Conservation (phyloP, 2,329 filamentous ascomycete genomes). For the Fusarium veterinarium region DNA sequence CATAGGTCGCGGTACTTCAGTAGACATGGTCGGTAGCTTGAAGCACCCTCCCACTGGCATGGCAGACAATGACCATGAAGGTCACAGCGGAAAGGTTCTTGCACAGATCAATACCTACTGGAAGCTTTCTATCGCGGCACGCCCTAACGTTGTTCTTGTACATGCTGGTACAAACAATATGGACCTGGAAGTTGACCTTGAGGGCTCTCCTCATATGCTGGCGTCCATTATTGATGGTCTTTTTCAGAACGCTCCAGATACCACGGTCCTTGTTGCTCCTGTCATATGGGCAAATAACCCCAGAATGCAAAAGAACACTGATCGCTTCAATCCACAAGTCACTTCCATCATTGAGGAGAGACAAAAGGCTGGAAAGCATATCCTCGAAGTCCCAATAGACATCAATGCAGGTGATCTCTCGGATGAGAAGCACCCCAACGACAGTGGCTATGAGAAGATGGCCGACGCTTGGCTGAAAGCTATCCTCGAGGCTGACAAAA, state of each 20-base stretch:
- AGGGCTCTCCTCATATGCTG: background rate
- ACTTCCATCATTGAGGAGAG: background rate
- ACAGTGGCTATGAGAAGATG: conserved; percentile 30
- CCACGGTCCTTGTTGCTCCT: conserved; percentile 13
- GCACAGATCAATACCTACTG: conserved; percentile 10
- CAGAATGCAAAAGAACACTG: conserved; percentile 20
- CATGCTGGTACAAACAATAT: conserved; percentile 31
- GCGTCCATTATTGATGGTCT: conserved; percentile 3
- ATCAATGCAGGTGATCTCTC: conserved; percentile 15
- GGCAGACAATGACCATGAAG: conserved; percentile 26
- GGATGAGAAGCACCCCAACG: conserved; percentile 24
- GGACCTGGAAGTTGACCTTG: conserved; percentile 9
- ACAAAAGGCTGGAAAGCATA: background rate
- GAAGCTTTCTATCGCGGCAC: conserved; percentile 10
- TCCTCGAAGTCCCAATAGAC: conserved; percentile 18
- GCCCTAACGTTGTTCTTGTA: conserved; percentile 21
- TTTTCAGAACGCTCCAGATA: conserved; percentile 4
- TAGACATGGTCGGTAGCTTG: conserved; percentile 24
- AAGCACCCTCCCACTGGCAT: conserved; percentile 11
- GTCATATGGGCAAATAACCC: conserved; percentile 30
- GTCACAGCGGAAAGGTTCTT: conserved; percentile 17
- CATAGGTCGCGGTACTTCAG: background rate
- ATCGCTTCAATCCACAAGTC: conserved; percentile 15
- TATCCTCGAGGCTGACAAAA: conserved; percentile 7
- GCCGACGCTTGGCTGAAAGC: conserved; percentile 23